A percentile compares a stretch with the other conserved stretches of the same genome.
Evolutionary conservation across 495 filamentous ascomycete genomes (phyloP).

Genomic region (Neurospora sp.): DNA sequence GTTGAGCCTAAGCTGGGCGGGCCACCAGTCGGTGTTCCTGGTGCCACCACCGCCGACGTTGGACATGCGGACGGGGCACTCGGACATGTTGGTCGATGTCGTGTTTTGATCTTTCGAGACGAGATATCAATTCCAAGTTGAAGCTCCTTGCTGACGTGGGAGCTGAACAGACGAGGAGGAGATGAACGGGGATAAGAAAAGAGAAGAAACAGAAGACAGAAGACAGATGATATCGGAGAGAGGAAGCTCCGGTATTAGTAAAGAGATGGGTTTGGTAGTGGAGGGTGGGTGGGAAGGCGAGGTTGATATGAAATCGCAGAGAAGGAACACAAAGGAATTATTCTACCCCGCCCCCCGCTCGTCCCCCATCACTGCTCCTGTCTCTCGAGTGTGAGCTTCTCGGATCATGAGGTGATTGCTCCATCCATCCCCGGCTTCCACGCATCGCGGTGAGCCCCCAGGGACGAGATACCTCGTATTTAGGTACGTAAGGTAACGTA

Average conservation of each 20-base stretch:
- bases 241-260: not conserved
- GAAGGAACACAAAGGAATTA: not conserved
- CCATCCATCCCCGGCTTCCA: not conserved
- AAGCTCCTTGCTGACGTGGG: not conserved
- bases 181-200: not conserved
- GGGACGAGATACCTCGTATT: not conserved
- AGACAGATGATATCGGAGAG: not conserved
- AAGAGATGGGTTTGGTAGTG: not conserved
- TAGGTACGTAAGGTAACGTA: not conserved
- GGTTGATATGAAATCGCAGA: not conserved
- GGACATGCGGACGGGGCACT: constrained; percentile 42
- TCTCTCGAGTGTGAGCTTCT: not conserved
- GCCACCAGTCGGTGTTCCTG: constrained; percentile 61
- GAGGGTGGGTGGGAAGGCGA: not conserved
- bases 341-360: not conserved
- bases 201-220: not conserved
- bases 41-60: constrained; percentile 54
- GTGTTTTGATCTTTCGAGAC: not conserved
- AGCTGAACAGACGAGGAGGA: not conserved
- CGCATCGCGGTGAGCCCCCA: not conserved
- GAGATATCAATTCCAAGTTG: not conserved
- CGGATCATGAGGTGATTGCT: not conserved
- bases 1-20: constrained; percentile 50
- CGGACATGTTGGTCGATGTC: constrained; percentile 11
- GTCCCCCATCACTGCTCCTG: not conserved